Base-by-base conservation (phyloP, 2,329 filamentous ascomycete genomes). In the Fusarium sp. region DNA sequence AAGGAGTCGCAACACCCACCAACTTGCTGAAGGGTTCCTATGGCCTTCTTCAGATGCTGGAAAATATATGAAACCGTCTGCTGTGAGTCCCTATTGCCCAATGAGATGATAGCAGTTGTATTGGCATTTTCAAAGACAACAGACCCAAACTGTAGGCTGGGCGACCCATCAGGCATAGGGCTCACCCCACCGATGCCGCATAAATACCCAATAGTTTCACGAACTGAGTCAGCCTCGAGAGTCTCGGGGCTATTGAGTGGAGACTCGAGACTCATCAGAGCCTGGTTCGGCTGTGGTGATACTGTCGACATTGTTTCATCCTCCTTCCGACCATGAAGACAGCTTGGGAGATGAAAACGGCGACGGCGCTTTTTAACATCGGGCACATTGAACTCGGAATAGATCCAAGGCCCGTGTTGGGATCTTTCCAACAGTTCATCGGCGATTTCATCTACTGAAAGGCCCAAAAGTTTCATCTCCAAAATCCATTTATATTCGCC, bases 81-180 rank as follows among this genome's bases (percentile, higher is more conserved):
- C 0, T 0, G 0, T 9, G 16, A 20, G 9, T 26, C 0, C 11
- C 0, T 7, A 7, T 3, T 20, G 4, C 9, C 1, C 8, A 26
- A 3, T 0, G 42, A 22, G 20, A 22, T 9, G 3, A 28, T 47
- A 2, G 44, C 26, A 7, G 26, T 47, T 3, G 26, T 11, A 0
- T 11, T 5, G 0, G 44, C 5, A 4, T 7, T 3, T 6, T 47
- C 26, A 11, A 47, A 47, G 0, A 22, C 3, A 0, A 47, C 44
- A 5, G 26, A 47, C 3, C 44, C 44, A 28, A 47, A 28, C 6
- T 45, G 26, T 8, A 28, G 42, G 3, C 0, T 22, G 0, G 0
- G 9, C 0, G 44, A 28, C 4, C 44, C 44, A 4, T 47, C 44
- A 2, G 26, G 6, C 26, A 47, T 2, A 11, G 44, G 44, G 0